phyloP scores from a whole-genome alignment of 2,329 filamentous ascomycete genomes.

The Truncatella angustata region DNA sequence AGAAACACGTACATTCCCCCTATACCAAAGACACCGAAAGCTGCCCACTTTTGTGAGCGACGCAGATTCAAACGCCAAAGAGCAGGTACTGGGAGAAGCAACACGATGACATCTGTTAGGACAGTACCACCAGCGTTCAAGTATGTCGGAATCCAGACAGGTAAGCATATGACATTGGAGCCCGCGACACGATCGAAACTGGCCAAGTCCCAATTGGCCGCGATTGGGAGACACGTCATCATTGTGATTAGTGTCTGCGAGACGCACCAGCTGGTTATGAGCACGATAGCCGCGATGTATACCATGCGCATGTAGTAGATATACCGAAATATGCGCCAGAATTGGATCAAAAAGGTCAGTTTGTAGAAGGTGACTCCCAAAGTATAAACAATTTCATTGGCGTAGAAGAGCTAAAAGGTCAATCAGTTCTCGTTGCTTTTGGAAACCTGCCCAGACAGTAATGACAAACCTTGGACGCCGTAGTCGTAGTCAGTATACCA shows the following conservation, averaged over 20 bases:
- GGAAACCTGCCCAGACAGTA: too few relatives aligned
- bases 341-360: constrained; percentile 8
- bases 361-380: constrained; percentile 1
- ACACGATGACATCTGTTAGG: constrained; percentile 5
- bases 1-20: constrained; percentile 1
- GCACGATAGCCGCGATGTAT: constrained; percentile 1
- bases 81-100: neutral
- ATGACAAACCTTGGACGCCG: neutral
- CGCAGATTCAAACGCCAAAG: constrained; percentile 4
- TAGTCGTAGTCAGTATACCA: neutral
- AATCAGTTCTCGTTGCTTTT: neutral
- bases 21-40: constrained; percentile 5
- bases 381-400: constrained; percentile 1
- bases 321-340: constrained; percentile 3
- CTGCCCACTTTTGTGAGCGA: constrained; percentile 6
- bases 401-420: neutral
- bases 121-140: constrained; percentile 1
- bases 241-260: neutral
- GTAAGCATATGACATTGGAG: neutral
- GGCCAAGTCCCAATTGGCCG: constrained; percentile 1
- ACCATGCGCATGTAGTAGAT: constrained; percentile 3
- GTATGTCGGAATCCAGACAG: neutral
- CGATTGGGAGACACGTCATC: neutral
- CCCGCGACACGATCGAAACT: neutral
- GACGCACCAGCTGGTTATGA: neutral